phyloP scores from a whole-genome alignment of 139 green algal genomes.

The Nannochloris sp. region DNA sequence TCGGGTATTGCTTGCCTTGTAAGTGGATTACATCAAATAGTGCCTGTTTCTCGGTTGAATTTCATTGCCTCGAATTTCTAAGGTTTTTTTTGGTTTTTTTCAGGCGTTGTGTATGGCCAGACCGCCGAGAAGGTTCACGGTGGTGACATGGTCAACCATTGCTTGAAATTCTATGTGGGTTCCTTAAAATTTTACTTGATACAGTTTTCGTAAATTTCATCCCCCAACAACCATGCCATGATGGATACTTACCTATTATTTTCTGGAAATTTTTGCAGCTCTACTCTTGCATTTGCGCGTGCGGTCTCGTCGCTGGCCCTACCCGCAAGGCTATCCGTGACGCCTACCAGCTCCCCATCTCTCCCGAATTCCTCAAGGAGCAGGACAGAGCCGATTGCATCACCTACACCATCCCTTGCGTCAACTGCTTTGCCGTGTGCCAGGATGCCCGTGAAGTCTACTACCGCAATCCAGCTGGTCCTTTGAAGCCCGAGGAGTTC shows the following conservation, averaged over 20 bases:
- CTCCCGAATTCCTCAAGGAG: not conserved
- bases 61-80: too few species aligned
- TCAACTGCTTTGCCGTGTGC: not conserved
- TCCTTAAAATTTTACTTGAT: not conserved
- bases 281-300: slow-evolving; percentile 3
- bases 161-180: not conserved
- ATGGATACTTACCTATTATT: not conserved
- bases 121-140: slow-evolving; percentile 2
- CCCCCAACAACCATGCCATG: too few species aligned
- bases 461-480: not conserved
- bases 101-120: not conserved
- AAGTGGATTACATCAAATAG: not conserved
- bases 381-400: slow-evolving; percentile 4
- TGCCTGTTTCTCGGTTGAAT: not conserved
- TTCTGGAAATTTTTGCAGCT: not conserved
- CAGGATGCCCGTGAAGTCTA: not conserved
- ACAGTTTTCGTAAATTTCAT: too few species aligned
- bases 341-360: not conserved
- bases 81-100: not conserved
- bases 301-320: slow-evolving; percentile 3
- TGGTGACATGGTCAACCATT: not conserved
- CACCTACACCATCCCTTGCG: slow-evolving; percentile 2
- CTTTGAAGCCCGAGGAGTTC: slow-evolving; percentile 5
- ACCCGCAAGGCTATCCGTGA: slow-evolving; percentile 1
- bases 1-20: slow-evolving; percentile 3